Percentiles rank a stretch among this genome's conserved stretches.
phyloP scores from a whole-genome alignment of 2,329 filamentous ascomycete species.

The Lecanicillium sp. region DNA sequence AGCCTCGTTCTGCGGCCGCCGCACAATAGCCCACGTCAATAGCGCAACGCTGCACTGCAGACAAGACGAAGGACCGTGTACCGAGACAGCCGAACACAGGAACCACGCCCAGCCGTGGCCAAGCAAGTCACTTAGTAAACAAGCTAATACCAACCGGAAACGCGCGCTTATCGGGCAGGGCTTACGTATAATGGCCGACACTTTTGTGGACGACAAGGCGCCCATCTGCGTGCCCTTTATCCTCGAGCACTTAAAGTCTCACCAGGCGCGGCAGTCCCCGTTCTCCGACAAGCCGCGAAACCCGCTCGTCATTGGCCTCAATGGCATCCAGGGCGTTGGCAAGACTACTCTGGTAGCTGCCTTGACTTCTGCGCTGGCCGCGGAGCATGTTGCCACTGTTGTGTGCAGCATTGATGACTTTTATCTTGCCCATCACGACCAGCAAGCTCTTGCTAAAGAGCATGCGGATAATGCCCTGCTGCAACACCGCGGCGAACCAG shows the following conservation, averaged over 20 bases:
- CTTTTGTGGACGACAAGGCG: constrained; percentile 68
- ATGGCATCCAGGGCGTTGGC: constrained; percentile 84
- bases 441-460: constrained; percentile 53
- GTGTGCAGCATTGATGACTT: constrained; percentile 85
- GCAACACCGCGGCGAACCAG: constrained; percentile 75
- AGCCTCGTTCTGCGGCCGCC: no score
- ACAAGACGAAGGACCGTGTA: no score
- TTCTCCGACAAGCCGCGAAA: constrained; percentile 39
- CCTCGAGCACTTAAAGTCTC: constrained; percentile 46
- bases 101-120: no score
- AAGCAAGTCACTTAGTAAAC: no score
- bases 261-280: constrained; percentile 25
- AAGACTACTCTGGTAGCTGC: constrained; percentile 79
- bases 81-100: no score
- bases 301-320: constrained; percentile 72
- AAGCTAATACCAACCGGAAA: no score
- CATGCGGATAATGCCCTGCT: constrained; percentile 68
- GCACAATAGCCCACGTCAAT: no score
- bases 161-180: no score
- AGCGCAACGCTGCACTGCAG: no score
- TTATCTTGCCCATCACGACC: constrained; percentile 66
- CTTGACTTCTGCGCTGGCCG: constrained; percentile 53
- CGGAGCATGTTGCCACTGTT: constrained; percentile 51
- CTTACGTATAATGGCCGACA: constrained; percentile 11
- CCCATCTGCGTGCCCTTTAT: constrained; percentile 73